Evolutionary conservation across 805 yeast species (phyloP).

Genomic region (Zygosaccharomyces bailii): DNA sequence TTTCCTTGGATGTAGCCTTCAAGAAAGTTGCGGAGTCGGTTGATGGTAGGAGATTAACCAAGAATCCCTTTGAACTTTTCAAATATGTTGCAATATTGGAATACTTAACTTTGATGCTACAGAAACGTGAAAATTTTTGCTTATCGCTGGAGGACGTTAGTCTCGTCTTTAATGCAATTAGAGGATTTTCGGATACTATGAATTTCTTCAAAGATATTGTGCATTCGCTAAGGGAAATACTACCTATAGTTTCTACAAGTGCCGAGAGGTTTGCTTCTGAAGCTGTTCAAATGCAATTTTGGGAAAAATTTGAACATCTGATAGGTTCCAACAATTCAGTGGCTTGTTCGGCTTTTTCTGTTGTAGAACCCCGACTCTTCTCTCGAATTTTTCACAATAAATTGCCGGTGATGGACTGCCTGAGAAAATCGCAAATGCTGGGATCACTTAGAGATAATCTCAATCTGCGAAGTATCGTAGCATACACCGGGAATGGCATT

Average conservation of each 20-base stretch:
- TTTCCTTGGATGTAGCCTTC: neutral
- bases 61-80: constrained; percentile 7
- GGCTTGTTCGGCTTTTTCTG: constrained; percentile 21
- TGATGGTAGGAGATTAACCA: neutral
- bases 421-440: constrained; percentile 20
- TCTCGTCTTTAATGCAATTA: constrained; percentile 23
- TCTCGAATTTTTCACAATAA: constrained; percentile 6
- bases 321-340: constrained; percentile 19
- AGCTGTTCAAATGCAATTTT: constrained; percentile 6
- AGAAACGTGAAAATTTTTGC: neutral
- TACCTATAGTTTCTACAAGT: constrained; percentile 2
- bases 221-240: constrained; percentile 1
- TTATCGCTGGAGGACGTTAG: constrained; percentile 9
- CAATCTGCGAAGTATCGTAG: constrained; percentile 4
- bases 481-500: neutral
- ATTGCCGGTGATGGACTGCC: constrained; percentile 14
- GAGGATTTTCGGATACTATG: constrained; percentile 19
- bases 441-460: constrained; percentile 11
- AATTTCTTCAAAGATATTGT: constrained; percentile 1
- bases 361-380: constrained; percentile 11
- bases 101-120: constrained; percentile 16
- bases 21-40: constrained; percentile 1
- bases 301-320: constrained; percentile 17
- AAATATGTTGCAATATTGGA: constrained; percentile 28
- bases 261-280: constrained; percentile 3